Conservation (phyloP, 2,329 filamentous ascomycete species). For the Fusarium napiforme region DNA sequence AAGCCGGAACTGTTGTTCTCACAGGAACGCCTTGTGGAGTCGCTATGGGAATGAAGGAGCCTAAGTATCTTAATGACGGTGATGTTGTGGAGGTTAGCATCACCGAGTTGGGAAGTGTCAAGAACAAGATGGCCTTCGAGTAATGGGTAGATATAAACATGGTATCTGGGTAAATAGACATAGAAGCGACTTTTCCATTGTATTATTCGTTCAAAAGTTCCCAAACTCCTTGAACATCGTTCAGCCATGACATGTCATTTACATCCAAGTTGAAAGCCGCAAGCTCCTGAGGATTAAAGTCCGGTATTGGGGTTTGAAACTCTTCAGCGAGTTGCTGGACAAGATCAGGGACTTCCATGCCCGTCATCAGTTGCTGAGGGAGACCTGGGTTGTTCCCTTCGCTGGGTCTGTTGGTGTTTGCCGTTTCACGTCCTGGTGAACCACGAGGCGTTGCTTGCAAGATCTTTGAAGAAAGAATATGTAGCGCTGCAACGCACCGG, state of each 20-base stretch:
- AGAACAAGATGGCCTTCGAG: constrained; percentile 54
- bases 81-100: constrained; percentile 58
- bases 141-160: constrained; percentile 13
- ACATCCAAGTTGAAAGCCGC: constrained; percentile 47
- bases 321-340: constrained; percentile 36
- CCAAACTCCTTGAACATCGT: constrained; percentile 49
- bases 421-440: background rate
- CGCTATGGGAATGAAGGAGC: constrained; percentile 57
- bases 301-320: constrained; percentile 36
- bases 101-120: constrained; percentile 47
- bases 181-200: background rate
- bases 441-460: constrained; percentile 35
- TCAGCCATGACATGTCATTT: constrained; percentile 50
- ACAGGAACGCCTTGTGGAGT: constrained; percentile 62
- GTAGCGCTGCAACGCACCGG: constrained; percentile 48
- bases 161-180: background rate
- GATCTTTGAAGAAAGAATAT: constrained; percentile 51
- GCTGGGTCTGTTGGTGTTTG: background rate
- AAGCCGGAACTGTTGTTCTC: constrained; percentile 61
- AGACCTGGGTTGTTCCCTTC: background rate
- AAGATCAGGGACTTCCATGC: constrained; percentile 17
- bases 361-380: background rate
- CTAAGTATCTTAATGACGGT: constrained; percentile 55
- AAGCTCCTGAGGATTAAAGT: constrained; percentile 40
- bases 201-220: constrained; percentile 42